A percentile compares a stretch with the other conserved stretches of the same genome.
These are phyloP conservation scores for Termitomyces sp. DNA, from an alignment of 768 basidiomycete genomes.

Conservation along the genomic window DNA sequence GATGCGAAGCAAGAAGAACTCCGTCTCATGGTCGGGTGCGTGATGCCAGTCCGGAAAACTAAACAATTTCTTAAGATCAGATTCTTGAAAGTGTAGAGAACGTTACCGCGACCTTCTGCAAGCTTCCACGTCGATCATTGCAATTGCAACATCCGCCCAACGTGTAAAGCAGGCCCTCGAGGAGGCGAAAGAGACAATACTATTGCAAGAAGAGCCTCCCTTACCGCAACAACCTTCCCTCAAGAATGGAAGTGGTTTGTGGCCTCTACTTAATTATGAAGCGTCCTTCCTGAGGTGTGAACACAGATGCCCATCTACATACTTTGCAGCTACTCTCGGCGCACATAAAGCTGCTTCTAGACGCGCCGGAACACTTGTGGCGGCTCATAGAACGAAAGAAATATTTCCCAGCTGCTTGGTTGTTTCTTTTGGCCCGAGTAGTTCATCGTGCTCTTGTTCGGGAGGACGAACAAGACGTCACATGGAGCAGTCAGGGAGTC, in stretches of 20 bases:
- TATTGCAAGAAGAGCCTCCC: conserved; percentile 41
- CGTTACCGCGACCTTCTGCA: conserved; percentile 85
- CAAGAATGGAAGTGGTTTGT: conserved; percentile 39
- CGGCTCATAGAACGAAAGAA: conserved; percentile 75
- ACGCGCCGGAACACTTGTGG: conserved; percentile 92
- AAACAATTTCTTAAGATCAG: conserved; percentile 22
- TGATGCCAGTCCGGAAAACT: conserved; percentile 18
- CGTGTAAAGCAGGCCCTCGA: conserved; percentile 60
- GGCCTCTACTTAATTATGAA: background rate
- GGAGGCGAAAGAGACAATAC: conserved; percentile 55
- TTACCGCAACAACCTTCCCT: conserved; percentile 36
- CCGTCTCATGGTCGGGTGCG: conserved; percentile 90
- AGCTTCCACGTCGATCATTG: conserved; percentile 81
- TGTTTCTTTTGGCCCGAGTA: conserved; percentile 82
- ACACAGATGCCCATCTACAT: conserved; percentile 61
- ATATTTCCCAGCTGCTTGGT: conserved; percentile 82
- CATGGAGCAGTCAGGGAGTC: conserved; percentile 57
- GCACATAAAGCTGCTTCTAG: conserved; percentile 87
- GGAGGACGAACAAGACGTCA: conserved; percentile 60
- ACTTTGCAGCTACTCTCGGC: conserved; percentile 75
- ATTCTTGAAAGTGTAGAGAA: conserved; percentile 71
- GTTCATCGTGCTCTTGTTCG: conserved; percentile 72
- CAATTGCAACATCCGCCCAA: conserved; percentile 65
- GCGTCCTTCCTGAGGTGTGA: background rate
- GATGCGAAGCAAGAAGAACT: conserved; percentile 87